Percentiles rank a stretch among this genome's conserved stretches.
Conservation (phyloP, 176 grass and related monocot genomes). For the sorghum (Sorghum bicolor) region Sorghum_bicolor_NCBIv3 NC_012871.2:66203501-66204000, state of each 20-base stretch:
- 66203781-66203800: too few species aligned
- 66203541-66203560: too few species aligned
- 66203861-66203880: not conserved
- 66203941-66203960: not conserved
- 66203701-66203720: not conserved
- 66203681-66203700: not conserved
- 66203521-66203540: too few species aligned
- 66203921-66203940: not conserved
- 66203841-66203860: not conserved
- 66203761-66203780: not conserved
- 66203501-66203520: too few species aligned
- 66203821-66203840: not conserved
- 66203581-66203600: too few species aligned
- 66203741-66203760: not conserved
- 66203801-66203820: not conserved
- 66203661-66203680: not conserved
- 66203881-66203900: conserved; percentile 16
- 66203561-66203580: too few species aligned
- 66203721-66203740: not conserved
- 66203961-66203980: not conserved
- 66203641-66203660: not conserved
- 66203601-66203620: too few species aligned
- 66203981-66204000: conserved; percentile 40
- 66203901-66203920: conserved; percentile 26
- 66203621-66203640: too few species aligned